Percentiles rank a stretch among this genome's conserved stretches.
Conservation (phyloP, 345 rosid genomes). For the Lumnitzera racemosa region DNA sequence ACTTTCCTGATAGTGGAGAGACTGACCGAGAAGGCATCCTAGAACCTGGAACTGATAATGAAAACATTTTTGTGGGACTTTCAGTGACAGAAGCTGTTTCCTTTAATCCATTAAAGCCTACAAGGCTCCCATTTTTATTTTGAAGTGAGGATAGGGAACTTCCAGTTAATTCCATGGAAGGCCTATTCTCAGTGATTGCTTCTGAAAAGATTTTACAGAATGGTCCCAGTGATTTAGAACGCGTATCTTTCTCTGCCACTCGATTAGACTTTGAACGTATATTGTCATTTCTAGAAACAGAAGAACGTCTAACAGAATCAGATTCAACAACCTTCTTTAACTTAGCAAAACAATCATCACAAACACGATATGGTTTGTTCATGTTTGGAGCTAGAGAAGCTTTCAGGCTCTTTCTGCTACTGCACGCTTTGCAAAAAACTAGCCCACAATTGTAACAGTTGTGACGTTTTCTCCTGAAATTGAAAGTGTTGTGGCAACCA, state of each 20-base stretch:
- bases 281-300: slow-evolving; percentile 33
- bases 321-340: slow-evolving; percentile 44
- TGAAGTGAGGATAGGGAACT: slow-evolving; percentile 28
- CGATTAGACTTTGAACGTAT: slow-evolving; percentile 25
- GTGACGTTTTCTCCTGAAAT: slow-evolving; percentile 86
- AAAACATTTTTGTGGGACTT: slow-evolving; percentile 25
- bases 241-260: slow-evolving; percentile 29
- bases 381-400: slow-evolving; percentile 80
- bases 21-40: slow-evolving; percentile 26
- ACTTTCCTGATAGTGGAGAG: slow-evolving; percentile 43
- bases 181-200: slow-evolving; percentile 36
- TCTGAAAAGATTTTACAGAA: slow-evolving; percentile 46
- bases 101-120: slow-evolving; percentile 24
- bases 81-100: slow-evolving; percentile 23
- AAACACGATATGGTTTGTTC: slow-evolving; percentile 79
- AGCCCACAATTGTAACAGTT: slow-evolving; percentile 93
- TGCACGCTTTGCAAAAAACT: slow-evolving; percentile 81
- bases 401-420: slow-evolving; percentile 63
- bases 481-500: slow-evolving; percentile 76
- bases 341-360: slow-evolving; percentile 74
- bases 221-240: slow-evolving; percentile 28
- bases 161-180: slow-evolving; percentile 26
- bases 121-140: slow-evolving; percentile 26
- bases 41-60: slow-evolving; percentile 34
- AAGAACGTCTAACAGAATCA: slow-evolving; percentile 21